Evolutionary conservation across 1,284 basidiomycete genomes (phyloP), one percentile per base, ranked within the genome.

Genomic region (Cystobasidium pallidum): DNA sequence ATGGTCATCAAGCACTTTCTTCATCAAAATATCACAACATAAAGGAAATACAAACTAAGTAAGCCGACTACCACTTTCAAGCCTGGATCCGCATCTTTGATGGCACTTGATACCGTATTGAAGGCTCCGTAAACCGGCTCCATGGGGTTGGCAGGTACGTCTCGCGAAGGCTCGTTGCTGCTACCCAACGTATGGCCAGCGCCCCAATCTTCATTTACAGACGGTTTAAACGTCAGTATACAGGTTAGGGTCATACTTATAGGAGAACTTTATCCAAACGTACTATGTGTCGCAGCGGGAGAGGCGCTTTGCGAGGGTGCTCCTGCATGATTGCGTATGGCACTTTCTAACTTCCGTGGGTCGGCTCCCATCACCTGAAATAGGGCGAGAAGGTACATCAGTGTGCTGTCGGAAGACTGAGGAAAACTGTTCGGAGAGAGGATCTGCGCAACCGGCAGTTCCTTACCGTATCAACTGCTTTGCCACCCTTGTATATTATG

Each of bases 401-500:
- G n/a, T n/a, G n/a, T n/a, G n/a, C n/a, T n/a, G n/a, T n/a, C n/a
- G n/a, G n/a, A n/a, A n/a, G n/a, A n/a, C n/a, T n/a, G n/a, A n/a
- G n/a, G n/a, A n/a, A n/a, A n/a, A n/a, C n/a, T n/a, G n/a, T n/a
- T n/a, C n/a, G n/a, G n/a, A n/a, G n/a, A n/a, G n/a, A n/a, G n/a
- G n/a, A n/a, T n/a, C n/a, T n/a, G n/a, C 36, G 7, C 36, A 6
- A 39, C 36, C 36, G 6, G 36, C 36, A 39, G n/a, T n/a, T n/a
- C n/a, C 58, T 36, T 47, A 70, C 67, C 34, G 68, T 71, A 36
- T 57, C 51, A 11, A 55, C 68, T 26, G 47, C 59, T 58, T 71
- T 71, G 49, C 68, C 68, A 41, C 58, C 68, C 52, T 64, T 71
- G 52, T 71, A 71, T 17, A 71, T 64, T 30, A 45, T 64, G 49